Conservation (phyloP, 108 stramenopile species). For the Licmophora abbreviata region DNA sequence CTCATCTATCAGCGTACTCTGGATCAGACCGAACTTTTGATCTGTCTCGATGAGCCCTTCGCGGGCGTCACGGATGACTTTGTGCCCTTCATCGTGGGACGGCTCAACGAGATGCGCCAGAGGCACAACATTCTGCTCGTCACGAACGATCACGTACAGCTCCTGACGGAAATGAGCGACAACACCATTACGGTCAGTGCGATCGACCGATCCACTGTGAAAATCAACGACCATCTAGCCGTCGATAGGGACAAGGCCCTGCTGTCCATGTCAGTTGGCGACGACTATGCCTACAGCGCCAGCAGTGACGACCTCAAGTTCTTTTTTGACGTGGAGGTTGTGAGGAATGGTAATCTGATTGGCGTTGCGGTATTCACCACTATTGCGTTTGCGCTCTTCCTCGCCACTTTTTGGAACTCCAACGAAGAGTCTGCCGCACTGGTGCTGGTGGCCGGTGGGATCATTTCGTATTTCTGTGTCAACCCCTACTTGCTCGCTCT, state of each 20-base stretch:
- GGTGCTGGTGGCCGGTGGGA: conserved; percentile 38
- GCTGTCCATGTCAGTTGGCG: conserved; percentile 40
- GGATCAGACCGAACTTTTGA: conserved; percentile 30
- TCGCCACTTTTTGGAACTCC: conserved; percentile 46
- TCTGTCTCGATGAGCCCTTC: conserved; percentile 63
- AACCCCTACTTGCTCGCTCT: conserved; percentile 55
- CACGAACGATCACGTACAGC: conserved; percentile 66
- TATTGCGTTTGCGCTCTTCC: conserved; percentile 33
- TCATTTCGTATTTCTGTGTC: conserved; percentile 44
- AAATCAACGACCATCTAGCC: conserved; percentile 32
- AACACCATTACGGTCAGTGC: conserved; percentile 59
- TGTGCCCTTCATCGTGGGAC: conserved; percentile 49
- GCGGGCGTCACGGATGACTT: conserved; percentile 71
- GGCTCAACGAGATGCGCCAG: conserved; percentile 40
- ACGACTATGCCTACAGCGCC: conserved; percentile 26
- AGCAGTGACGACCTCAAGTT: conserved; percentile 39
- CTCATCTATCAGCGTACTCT: conserved; percentile 51
- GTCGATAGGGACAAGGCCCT: conserved; percentile 44
- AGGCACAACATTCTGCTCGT: conserved; percentile 60
- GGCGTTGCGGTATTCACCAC: conserved; percentile 34
- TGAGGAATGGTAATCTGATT: conserved; percentile 24
- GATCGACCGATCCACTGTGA: conserved; percentile 46
- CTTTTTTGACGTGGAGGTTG: conserved; percentile 53
- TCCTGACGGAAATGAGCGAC: conserved; percentile 48
- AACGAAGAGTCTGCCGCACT: conserved; percentile 31